A percentile compares a stretch with the other conserved stretches of the same genome.
Conservation (phyloP, 2,329 filamentous ascomycete species). For the Colletotrichum lentis region DNA sequence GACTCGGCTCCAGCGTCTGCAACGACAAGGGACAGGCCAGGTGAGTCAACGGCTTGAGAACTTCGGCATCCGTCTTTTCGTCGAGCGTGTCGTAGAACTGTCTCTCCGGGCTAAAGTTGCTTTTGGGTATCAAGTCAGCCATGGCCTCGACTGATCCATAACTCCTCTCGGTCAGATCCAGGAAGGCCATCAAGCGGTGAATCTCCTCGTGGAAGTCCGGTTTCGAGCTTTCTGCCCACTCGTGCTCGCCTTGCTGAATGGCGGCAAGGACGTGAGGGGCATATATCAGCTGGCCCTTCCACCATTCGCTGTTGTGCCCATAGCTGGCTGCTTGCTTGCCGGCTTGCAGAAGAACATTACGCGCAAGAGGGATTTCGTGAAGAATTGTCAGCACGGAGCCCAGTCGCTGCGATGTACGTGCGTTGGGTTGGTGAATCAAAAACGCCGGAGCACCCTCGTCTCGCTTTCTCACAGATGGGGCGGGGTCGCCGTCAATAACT, state of each 20-base stretch:
- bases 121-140: conserved; percentile 48
- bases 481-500: conserved; percentile 37
- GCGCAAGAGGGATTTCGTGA: conserved; percentile 65
- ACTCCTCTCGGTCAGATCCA: conserved; percentile 67
- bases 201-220: conserved; percentile 61
- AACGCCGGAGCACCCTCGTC: conserved; percentile 59
- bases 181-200: conserved; percentile 69
- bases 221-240: conserved; percentile 46
- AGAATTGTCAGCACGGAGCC: conserved; percentile 66
- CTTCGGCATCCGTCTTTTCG: conserved; percentile 32
- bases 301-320: conserved; percentile 67
- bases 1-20: conserved; percentile 43
- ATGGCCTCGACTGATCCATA: conserved; percentile 65
- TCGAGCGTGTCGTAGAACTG: conserved; percentile 56
- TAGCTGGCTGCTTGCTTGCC: conserved; percentile 57
- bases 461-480: conserved; percentile 57
- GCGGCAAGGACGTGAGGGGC: conserved; percentile 49
- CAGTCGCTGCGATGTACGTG: conserved; percentile 53
- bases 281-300: conserved; percentile 64
- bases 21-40: conserved; percentile 42
- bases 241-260: conserved; percentile 45
- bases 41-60: conserved; percentile 47
- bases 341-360: conserved; percentile 62
- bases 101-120: conserved; percentile 49
- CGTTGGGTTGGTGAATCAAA: conserved; percentile 51